Percentiles rank a stretch among this genome's conserved stretches.
Evolutionary conservation across 495 filamentous ascomycete genomes (phyloP).

Genomic region (Podospora anserina): DNA sequence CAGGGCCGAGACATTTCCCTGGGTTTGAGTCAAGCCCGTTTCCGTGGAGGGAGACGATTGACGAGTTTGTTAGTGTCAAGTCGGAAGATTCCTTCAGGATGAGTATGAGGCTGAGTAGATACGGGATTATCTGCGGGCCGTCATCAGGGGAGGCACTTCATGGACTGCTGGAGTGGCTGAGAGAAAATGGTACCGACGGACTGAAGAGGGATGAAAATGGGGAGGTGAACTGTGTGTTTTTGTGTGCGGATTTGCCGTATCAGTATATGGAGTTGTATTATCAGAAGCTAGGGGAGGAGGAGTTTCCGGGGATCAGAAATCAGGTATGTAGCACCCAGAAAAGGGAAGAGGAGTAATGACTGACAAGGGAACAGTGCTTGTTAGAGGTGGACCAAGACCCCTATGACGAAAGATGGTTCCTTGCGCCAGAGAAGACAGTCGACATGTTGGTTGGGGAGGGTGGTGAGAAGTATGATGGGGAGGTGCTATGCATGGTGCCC

Average conservation of each 20-base stretch:
- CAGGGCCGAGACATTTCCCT: slow-evolving; percentile 54
- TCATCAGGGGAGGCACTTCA: slow-evolving; percentile 58
- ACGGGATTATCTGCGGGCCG: slow-evolving; percentile 59
- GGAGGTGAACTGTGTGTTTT: slow-evolving; percentile 55
- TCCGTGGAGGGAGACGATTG: slow-evolving; percentile 55
- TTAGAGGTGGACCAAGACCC: slow-evolving; percentile 51
- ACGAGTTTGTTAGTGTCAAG: slow-evolving; percentile 52
- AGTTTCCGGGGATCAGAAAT: slow-evolving; percentile 58
- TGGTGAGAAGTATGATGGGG: slow-evolving; percentile 34
- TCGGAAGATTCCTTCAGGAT: slow-evolving; percentile 53
- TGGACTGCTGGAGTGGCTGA: slow-evolving; percentile 51
- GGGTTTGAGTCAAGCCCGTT: slow-evolving; percentile 53
- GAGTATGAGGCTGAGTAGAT: slow-evolving; percentile 53
- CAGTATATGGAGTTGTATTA: slow-evolving; percentile 62
- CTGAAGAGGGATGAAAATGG: slow-evolving; percentile 44
- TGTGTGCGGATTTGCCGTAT: slow-evolving; percentile 61
- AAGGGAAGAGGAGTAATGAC: slow-evolving; percentile 4
- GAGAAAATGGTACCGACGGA: slow-evolving; percentile 44
- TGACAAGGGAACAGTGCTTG: slow-evolving; percentile 36
- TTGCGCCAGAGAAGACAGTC: slow-evolving; percentile 37
- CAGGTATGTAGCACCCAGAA: slow-evolving; percentile 37
- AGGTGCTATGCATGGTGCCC: slow-evolving; percentile 35
- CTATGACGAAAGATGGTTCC: slow-evolving; percentile 52
- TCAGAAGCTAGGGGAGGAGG: slow-evolving; percentile 46
- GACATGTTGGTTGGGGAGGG: slow-evolving; percentile 40